phyloP scores from a whole-genome alignment of 73 alveolate genomes.

The Paramecium caudatum region DNA sequence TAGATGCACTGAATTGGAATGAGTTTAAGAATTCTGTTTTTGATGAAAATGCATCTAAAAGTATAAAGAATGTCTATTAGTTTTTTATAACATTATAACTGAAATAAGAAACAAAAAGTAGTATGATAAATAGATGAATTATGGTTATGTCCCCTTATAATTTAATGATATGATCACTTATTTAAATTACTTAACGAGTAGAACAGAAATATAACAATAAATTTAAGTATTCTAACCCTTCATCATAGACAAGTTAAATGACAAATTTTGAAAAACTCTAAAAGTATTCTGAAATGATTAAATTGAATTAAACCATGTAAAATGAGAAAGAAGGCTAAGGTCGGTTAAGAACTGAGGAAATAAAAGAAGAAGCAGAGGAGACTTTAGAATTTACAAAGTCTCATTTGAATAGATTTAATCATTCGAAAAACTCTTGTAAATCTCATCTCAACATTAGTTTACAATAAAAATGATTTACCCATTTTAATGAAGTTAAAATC shows the following conservation, averaged over 20 bases:
- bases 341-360: too few relatives aligned
- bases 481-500: background rate
- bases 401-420: background rate
- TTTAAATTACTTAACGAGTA: background rate
- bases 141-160: constrained; percentile 4
- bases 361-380: background rate
- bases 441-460: background rate
- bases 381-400: background rate
- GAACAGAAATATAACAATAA: background rate
- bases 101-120: too few relatives aligned
- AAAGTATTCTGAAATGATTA: background rate
- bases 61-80: background rate
- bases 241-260: background rate
- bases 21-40: constrained; percentile 10
- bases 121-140: too few relatives aligned
- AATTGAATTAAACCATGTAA: constrained; percentile 10
- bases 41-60: constrained; percentile 28
- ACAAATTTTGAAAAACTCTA: constrained; percentile 8
- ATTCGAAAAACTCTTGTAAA: constrained; percentile 1
- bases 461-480: background rate
- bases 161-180: constrained; percentile 26
- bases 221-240: background rate
- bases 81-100: background rate
- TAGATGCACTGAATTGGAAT: constrained; percentile 39
- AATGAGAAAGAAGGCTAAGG: too few relatives aligned